Evolutionary conservation across 371 early-diverging fungal species (phyloP), one percentile per base, ranked within the genome.

Genomic region (Actinomucor elegans): DNA sequence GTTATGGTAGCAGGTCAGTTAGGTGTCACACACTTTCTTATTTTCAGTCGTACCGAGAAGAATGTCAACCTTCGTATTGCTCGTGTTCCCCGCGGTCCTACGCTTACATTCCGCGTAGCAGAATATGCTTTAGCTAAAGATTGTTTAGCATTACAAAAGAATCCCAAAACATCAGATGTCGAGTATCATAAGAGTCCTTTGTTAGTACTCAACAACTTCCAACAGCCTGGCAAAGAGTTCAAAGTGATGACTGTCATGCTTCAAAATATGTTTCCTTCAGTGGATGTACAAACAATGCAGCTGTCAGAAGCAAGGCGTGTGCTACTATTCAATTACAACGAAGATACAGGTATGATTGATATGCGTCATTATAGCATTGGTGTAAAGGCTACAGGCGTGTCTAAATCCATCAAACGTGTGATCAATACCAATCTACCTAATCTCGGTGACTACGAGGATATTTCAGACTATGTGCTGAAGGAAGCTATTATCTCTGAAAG

Each of bases 231-330:
- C 23, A 90, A 89, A 40, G 86, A 94, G 51, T 81, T 94, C 64
- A 92, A 93, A 69, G 81, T 98, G 34, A 88, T 95, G 87, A 85
- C 92, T 3, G 89, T 93, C 26, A 88, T 95, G 87, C 82, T 98
- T 55, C 98, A 97, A 61, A 94, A 94, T 70, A 83, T 98, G 88
- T 95, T 96, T 59, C 97, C 98, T 0, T 71, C 97, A 3, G 93
- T 98, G 57, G 92, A 94, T 73, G 90, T 96, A 21, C 86, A 90
- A 57, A 92, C 83, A 24, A 92, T 97, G 88, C 85, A 88, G 73
- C 69, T 97, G 44, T 67, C 90, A 1, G 92, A 94, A 26, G 91
- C 93, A 23, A 84, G 92, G 14, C 89, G 98, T 48, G 92, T 98
- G 1, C 84, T 98, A 27, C 71, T 98, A 34, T 87, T 95, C 64